Conservation (phyloP, 2,329 filamentous ascomycete genomes). For the Aspergillus calidoustus region DNA sequence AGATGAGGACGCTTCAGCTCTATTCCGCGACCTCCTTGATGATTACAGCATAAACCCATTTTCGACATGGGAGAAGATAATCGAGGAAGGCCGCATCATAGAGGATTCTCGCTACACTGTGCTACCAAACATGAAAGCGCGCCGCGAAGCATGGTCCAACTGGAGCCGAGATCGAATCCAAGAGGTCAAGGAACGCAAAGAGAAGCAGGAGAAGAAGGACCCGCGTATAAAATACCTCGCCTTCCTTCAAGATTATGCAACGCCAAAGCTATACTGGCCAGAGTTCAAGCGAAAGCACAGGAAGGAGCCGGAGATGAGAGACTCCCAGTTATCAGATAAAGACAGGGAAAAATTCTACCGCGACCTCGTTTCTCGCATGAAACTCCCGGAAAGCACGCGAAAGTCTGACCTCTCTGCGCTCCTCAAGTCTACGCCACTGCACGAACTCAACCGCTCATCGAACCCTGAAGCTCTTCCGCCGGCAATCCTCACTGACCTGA, state of each 20-base stretch:
- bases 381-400: conserved; percentile 50
- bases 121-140: conserved; percentile 76
- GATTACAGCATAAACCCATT: conserved; percentile 85
- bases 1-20: conserved; percentile 72
- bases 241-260: conserved; percentile 80
- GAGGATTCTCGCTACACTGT: conserved; percentile 87
- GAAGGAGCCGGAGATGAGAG: conserved; percentile 74
- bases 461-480: conserved; percentile 45
- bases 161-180: conserved; percentile 83
- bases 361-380: conserved; percentile 52
- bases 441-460: conserved; percentile 46
- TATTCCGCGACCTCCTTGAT: conserved; percentile 86
- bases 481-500: conserved; percentile 48
- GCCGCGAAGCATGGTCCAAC: conserved; percentile 80
- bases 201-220: conserved; percentile 78
- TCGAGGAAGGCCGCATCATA: conserved; percentile 80
- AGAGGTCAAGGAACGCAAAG: conserved; percentile 71
- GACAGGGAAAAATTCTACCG: conserved; percentile 55
- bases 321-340: conserved; percentile 50
- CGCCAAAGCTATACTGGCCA: conserved; percentile 92
- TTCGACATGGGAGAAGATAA: conserved; percentile 85
- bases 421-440: conserved; percentile 49
- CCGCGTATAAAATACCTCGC: conserved; percentile 80
- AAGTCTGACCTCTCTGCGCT: conserved; percentile 52
- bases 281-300: conserved; percentile 93